Percentiles rank a stretch among this genome's conserved stretches.
Evolutionary conservation across 2,329 filamentous ascomycete genomes (phyloP).

Genomic region (Plenodomus tracheiphilus): DNA sequence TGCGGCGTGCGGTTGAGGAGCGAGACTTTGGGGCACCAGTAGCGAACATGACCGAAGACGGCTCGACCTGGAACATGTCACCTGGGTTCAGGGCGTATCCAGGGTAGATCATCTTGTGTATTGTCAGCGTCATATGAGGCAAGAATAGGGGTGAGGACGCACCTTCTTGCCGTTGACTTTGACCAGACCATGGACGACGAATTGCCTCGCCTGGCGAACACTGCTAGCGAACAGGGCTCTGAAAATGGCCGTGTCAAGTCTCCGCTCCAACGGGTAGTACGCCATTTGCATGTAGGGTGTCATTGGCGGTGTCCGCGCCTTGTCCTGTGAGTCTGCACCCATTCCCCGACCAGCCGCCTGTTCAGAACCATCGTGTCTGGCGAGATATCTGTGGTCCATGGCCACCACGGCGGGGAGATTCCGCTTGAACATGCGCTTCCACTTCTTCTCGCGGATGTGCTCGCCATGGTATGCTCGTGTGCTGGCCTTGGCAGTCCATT

Average conservation of each 20-base stretch:
- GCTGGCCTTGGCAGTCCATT: conserved; percentile 88
- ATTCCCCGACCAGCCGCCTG: conserved; percentile 82
- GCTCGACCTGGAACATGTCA: conserved; percentile 96
- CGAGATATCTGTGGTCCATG: conserved; percentile 81
- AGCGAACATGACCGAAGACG: conserved; percentile 83
- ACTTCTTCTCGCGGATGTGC: conserved; percentile 88
- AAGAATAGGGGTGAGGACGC: conserved; percentile 14
- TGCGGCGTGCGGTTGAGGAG: conserved; percentile 31
- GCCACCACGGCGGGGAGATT: conserved; percentile 80
- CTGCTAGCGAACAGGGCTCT: conserved; percentile 92
- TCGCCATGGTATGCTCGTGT: conserved; percentile 92
- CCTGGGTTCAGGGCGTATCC: conserved; percentile 95
- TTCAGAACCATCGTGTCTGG: conserved; percentile 77
- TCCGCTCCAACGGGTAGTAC: conserved; percentile 86
- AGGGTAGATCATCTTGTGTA: conserved; percentile 78
- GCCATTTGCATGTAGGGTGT: conserved; percentile 97
- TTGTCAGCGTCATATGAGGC: conserved; percentile 2
- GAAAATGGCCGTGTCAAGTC: conserved; percentile 93
- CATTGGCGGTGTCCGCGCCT: conserved; percentile 42
- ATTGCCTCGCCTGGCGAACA: conserved; percentile 87
- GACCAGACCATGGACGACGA: conserved; percentile 89
- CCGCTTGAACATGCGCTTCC: conserved; percentile 88
- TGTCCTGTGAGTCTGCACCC: conserved; percentile 53
- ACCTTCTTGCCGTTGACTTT: conserved; percentile 97
- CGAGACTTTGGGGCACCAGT: conserved; percentile 72